Conservation (phyloP, 2,329 filamentous ascomycete genomes). For the Escovopsis sp. region DNA sequence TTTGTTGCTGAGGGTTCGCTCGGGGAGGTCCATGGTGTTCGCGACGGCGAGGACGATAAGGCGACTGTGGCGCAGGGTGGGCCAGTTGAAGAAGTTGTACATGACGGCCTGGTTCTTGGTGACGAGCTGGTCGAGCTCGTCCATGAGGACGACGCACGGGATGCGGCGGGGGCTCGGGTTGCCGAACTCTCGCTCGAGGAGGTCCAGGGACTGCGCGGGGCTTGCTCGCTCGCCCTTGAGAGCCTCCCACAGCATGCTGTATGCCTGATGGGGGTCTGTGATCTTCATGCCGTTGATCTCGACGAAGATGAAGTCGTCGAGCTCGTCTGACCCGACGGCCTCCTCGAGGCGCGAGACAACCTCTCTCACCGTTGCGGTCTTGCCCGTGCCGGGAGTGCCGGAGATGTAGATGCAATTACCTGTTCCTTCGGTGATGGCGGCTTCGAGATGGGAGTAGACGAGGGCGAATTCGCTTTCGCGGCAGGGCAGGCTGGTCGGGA, state of each 20-base stretch:
- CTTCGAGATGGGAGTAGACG: slow-evolving; percentile 86
- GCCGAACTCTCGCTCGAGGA: slow-evolving; percentile 84
- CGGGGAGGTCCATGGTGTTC: slow-evolving; percentile 97
- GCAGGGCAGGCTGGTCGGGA: slow-evolving; percentile 78
- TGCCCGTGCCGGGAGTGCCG: slow-evolving; percentile 93
- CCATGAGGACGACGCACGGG: slow-evolving; percentile 95
- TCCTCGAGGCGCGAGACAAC: slow-evolving; percentile 80
- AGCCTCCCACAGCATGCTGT: slow-evolving; percentile 89
- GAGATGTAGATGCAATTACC: slow-evolving; percentile 98
- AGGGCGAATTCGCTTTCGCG: slow-evolving; percentile 82
- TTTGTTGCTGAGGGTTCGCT: slow-evolving; percentile 93
- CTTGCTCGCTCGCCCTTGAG: slow-evolving; percentile 86
- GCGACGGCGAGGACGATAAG: slow-evolving; percentile 94
- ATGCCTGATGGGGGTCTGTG: slow-evolving; percentile 92
- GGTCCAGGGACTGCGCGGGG: slow-evolving; percentile 77
- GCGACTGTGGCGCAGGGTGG: slow-evolving; percentile 74
- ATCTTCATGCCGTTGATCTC: slow-evolving; percentile 99
- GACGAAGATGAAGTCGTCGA: slow-evolving; percentile 97
- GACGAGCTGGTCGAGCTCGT: slow-evolving; percentile 92
- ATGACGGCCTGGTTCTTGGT: slow-evolving; percentile 99
- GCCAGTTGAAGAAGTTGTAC: slow-evolving; percentile 99
- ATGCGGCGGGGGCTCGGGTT: slow-evolving; percentile 81
- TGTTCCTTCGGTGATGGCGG: slow-evolving; percentile 82
- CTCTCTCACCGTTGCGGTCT: slow-evolving; percentile 93
- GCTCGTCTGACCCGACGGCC: slow-evolving; percentile 75